Percentiles rank a stretch among this genome's conserved stretches.
These are phyloP conservation scores for Apocynum venetum DNA, from an alignment of 257 asterid genomes.

Conservation along the genomic window DNA sequence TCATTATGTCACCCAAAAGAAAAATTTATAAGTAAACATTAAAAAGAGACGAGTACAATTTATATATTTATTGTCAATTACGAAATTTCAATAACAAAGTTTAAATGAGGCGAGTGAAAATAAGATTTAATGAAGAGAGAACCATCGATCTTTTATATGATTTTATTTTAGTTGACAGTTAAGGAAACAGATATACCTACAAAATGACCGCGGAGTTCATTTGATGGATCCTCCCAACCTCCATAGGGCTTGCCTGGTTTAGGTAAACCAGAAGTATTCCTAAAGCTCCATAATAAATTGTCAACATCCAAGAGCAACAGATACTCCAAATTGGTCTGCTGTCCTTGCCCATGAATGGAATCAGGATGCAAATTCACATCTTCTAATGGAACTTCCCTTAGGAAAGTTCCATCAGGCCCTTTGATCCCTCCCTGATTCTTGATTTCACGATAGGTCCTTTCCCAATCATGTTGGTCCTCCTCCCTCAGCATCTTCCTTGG, in stretches of 20 bases:
- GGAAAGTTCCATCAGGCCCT: constrained; percentile 18
- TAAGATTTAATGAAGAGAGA: too few species aligned
- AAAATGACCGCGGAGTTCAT: constrained; percentile 89
- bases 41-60: too few species aligned
- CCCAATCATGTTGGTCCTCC: constrained; percentile 26
- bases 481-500: constrained; percentile 69
- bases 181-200: constrained; percentile 52
- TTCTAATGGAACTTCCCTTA: constrained; percentile 50
- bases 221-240: constrained; percentile 69
- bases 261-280: constrained; percentile 69
- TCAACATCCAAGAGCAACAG: constrained; percentile 76
- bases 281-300: constrained; percentile 73
- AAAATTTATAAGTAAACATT: too few species aligned
- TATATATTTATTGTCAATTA: too few species aligned
- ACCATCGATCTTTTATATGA: too few species aligned
- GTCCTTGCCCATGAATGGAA: constrained; percentile 75
- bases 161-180: too few species aligned
- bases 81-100: too few species aligned
- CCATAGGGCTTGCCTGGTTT: constrained; percentile 68
- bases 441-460: neutral
- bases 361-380: constrained; percentile 65
- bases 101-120: too few species aligned
- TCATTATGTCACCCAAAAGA: neutral
- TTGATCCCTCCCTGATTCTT: constrained; percentile 20
- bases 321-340: constrained; percentile 78